Percentiles rank a stretch among this genome's conserved stretches.
phyloP scores from a whole-genome alignment of 768 basidiomycete genomes.

The Favolaschia claudopus region DNA sequence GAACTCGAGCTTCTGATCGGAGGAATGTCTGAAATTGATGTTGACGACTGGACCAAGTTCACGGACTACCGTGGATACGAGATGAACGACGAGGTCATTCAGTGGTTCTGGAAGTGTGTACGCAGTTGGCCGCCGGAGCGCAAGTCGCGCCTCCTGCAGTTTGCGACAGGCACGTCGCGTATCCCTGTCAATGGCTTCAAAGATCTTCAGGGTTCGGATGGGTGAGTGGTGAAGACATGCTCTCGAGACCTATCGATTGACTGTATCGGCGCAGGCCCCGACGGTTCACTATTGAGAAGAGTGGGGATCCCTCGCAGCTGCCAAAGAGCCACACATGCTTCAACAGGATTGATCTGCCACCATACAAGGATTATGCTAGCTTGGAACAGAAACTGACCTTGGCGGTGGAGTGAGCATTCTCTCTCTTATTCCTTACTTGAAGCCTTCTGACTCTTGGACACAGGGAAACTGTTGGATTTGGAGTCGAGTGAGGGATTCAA shows the following conservation, averaged over 20 bases:
- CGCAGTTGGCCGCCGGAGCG: slow-evolving; percentile 98
- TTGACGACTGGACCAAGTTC: slow-evolving; percentile 99
- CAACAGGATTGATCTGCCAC: slow-evolving; percentile 96
- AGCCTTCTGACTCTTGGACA: slow-evolving; percentile 21
- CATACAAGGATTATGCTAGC: slow-evolving; percentile 94
- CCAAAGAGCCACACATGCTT: slow-evolving; percentile 98
- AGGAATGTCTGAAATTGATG: slow-evolving; percentile 99
- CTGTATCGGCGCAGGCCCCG: background rate
- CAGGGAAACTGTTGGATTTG: slow-evolving; percentile 94
- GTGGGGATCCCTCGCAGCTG: slow-evolving; percentile 93
- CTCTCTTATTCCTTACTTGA: slow-evolving; percentile 8
- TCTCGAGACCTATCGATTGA: too few species aligned
- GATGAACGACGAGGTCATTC: slow-evolving; percentile 94
- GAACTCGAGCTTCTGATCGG: slow-evolving; percentile 97
- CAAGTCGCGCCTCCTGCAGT: slow-evolving; percentile 95
- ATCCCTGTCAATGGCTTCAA: slow-evolving; percentile 99
- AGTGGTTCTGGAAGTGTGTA: slow-evolving; percentile 99
- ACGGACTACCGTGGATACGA: slow-evolving; percentile 98
- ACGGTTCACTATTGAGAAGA: slow-evolving; percentile 98
- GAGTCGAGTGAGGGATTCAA: slow-evolving; percentile 72
- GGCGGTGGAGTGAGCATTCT: slow-evolving; percentile 83
- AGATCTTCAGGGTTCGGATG: slow-evolving; percentile 97
- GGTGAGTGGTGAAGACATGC: too few species aligned
- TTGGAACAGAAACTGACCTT: slow-evolving; percentile 95
- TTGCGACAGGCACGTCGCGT: slow-evolving; percentile 95